A percentile compares a stretch with the other conserved stretches of the same genome.
Conservation (phyloP, 352 stramenopile genomes). For the Phytophthora capsici region DNA sequence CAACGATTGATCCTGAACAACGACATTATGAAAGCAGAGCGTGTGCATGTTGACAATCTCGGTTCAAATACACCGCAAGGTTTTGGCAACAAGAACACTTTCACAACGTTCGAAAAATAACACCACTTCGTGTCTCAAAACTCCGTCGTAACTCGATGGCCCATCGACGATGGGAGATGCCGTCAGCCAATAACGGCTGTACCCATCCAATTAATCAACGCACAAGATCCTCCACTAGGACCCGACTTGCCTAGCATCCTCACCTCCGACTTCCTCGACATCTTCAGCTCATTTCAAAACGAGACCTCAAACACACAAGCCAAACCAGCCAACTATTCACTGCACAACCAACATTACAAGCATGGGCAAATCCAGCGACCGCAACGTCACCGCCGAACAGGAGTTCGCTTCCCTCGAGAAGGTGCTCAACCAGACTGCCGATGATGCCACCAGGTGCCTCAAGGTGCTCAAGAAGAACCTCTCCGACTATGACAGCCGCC, state of each 20-base stretch:
- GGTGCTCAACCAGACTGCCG: constrained; percentile 25
- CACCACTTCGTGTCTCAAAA: background rate
- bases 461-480: constrained; percentile 31
- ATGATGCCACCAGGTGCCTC: constrained; percentile 25
- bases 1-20: too few relatives aligned
- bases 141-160: background rate
- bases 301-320: constrained; percentile 17
- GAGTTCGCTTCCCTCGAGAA: constrained; percentile 26
- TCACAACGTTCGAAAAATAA: background rate
- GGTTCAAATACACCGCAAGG: too few relatives aligned
- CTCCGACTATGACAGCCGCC: constrained; percentile 27
- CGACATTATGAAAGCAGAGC: too few relatives aligned
- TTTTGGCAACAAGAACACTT: background rate
- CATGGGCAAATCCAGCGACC: constrained; percentile 23
- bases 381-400: constrained; percentile 16
- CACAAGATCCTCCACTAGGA: too few relatives aligned
- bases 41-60: too few relatives aligned
- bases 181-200: constrained; percentile 8
- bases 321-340: constrained; percentile 6
- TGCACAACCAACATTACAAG: constrained; percentile 5
- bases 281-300: constrained; percentile 18
- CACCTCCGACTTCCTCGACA: background rate
- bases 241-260: too few relatives aligned
- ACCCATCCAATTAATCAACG: background rate
- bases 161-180: constrained; percentile 14